Conservation (phyloP, 2,329 filamentous ascomycete species). For the Diaporthe humulicola region DNA sequence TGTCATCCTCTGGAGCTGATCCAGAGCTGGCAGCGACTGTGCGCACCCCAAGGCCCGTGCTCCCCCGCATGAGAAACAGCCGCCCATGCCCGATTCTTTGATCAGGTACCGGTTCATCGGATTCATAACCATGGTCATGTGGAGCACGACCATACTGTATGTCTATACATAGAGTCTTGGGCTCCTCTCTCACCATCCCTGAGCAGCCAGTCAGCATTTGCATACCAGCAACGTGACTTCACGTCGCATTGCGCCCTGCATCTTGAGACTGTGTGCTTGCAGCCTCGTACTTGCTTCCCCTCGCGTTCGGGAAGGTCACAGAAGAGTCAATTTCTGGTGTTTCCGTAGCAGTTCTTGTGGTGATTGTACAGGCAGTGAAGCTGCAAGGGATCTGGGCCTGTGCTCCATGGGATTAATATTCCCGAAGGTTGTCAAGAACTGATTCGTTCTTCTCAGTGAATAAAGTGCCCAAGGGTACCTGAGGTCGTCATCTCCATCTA, state of each 20-base stretch:
- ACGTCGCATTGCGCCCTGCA: slow-evolving; percentile 10
- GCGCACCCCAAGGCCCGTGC: slow-evolving; percentile 23
- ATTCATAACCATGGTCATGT: slow-evolving; percentile 16
- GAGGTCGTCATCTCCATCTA: slow-evolving; percentile 89
- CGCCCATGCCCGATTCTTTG: slow-evolving; percentile 2
- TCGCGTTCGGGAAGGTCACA: not conserved
- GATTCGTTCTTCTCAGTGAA: slow-evolving; percentile 88
- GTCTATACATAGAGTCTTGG: slow-evolving; percentile 9
- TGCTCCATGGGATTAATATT: no score
- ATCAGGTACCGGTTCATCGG: slow-evolving; percentile 26
- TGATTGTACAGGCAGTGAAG: not conserved
- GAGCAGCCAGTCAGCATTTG: slow-evolving; percentile 32
- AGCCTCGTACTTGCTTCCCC: not conserved
- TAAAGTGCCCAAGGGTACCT: slow-evolving; percentile 59
- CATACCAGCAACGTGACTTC: slow-evolving; percentile 25
- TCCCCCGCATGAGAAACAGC: slow-evolving; percentile 19
- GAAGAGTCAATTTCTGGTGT: not conserved
- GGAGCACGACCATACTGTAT: not conserved
- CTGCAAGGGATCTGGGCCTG: not conserved
- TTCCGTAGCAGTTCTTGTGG: not conserved
- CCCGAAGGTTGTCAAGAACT: slow-evolving; percentile 61
- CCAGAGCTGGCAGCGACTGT: slow-evolving; percentile 7
- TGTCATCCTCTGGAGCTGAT: slow-evolving; percentile 24
- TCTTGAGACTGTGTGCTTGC: slow-evolving; percentile 7
- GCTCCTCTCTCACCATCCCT: not conserved